Evolutionary conservation across 2,329 filamentous ascomycete species (phyloP).

Genomic region (Chrysosporium queenslandicum): DNA sequence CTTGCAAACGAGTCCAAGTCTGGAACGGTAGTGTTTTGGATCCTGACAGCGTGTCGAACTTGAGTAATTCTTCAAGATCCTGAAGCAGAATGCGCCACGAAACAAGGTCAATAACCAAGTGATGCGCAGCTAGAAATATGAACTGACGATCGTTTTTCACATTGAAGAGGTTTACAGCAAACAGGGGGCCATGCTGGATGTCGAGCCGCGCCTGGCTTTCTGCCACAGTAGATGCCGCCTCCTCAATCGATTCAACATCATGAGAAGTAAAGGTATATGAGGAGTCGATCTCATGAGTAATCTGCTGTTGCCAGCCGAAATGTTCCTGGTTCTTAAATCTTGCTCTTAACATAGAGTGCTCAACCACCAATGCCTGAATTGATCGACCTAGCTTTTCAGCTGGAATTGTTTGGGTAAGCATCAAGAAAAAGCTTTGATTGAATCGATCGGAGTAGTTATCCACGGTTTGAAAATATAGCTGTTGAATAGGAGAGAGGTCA

Average conservation of each 20-base stretch:
- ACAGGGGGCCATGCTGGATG: constrained; percentile 30
- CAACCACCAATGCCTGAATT: constrained; percentile 25
- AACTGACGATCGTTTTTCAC: constrained; percentile 25
- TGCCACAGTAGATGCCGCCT: constrained; percentile 17
- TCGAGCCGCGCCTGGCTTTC: constrained; percentile 29
- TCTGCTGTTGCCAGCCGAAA: constrained; percentile 22
- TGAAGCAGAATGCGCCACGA: constrained; percentile 34
- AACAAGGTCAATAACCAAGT: constrained; percentile 33
- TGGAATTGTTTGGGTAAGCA: constrained; percentile 23
- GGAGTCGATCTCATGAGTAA: constrained; percentile 21
- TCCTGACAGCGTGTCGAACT: constrained; percentile 19
- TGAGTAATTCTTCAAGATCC: constrained; percentile 31
- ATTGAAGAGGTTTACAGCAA: constrained; percentile 37
- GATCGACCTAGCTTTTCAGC: constrained; percentile 22
- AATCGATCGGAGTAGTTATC: constrained; percentile 30
- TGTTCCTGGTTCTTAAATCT: constrained; percentile 23
- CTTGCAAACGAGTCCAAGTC: constrained; percentile 30
- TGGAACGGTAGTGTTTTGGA: constrained; percentile 29
- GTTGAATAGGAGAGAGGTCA: constrained; percentile 31
- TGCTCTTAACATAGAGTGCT: constrained; percentile 33
- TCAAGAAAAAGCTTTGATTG: constrained; percentile 32
- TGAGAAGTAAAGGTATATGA: background rate
- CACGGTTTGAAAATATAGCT: constrained; percentile 29
- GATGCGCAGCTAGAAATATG: constrained; percentile 29
- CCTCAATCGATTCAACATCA: background rate